Conservation (phyloP, 352 stramenopile species). For the Phytophthora niederhauseri region DNA sequence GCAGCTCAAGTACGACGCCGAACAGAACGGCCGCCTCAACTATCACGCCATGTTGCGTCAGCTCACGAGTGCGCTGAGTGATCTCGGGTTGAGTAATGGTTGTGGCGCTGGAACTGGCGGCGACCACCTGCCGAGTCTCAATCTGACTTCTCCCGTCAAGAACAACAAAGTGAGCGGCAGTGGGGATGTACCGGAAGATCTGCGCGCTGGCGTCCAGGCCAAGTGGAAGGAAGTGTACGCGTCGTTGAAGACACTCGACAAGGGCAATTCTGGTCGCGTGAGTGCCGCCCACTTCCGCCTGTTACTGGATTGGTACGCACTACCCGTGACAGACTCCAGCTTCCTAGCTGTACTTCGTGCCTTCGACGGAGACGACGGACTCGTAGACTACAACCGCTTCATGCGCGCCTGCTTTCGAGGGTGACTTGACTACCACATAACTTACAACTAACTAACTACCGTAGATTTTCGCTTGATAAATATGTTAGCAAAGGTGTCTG, state of each 20-base stretch:
- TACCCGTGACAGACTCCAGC: constrained; percentile 54
- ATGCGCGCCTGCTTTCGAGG: constrained; percentile 62
- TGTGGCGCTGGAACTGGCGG: constrained; percentile 2
- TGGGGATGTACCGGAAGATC: constrained; percentile 43
- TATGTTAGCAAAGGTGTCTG: constrained; percentile 23
- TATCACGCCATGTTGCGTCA: constrained; percentile 71
- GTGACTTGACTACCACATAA: constrained; percentile 3
- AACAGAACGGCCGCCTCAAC: constrained; percentile 71
- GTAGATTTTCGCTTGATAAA: constrained; percentile 18
- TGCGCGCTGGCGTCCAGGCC: constrained; percentile 57
- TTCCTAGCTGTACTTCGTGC: constrained; percentile 65
- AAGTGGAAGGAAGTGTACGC: constrained; percentile 82
- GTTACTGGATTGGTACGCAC: constrained; percentile 74
- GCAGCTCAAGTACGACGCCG: constrained; percentile 79
- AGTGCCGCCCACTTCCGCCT: constrained; percentile 71
- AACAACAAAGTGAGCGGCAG: constrained; percentile 7
- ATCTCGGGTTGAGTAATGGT: constrained; percentile 17
- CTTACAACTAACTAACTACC: not conserved
- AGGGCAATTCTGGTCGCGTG: constrained; percentile 51
- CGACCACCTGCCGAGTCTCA: constrained; percentile 38
- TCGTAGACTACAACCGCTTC: constrained; percentile 79
- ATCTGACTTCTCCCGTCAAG: constrained; percentile 24
- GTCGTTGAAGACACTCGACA: constrained; percentile 71
- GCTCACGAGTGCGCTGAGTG: constrained; percentile 62
- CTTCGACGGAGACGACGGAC: constrained; percentile 67